Evolutionary conservation across 1,284 basidiomycete genomes (phyloP), one percentile per base, ranked within the genome.

Genomic region (Ceratobasidium sp.): DNA sequence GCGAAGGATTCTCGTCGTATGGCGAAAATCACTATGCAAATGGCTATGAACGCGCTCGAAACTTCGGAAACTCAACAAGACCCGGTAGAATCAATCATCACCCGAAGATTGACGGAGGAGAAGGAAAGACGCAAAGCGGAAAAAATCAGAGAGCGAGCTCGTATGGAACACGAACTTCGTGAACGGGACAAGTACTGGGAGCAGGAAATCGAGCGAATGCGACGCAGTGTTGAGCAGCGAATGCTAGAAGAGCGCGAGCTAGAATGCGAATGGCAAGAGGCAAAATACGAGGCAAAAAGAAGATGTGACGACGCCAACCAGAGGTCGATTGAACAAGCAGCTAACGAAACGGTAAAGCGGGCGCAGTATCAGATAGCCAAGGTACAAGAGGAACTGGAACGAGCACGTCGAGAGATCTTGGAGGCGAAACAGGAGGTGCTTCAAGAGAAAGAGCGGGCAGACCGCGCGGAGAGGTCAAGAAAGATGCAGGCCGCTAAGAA

Each of bases 31-130:
- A 58, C 71, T 4, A 73, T 73, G 60, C 26, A 63, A 64, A 73
- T 73, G 71, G 71, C 71, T 39, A 73, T 73, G 44, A 61, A 40
- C 44, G 39, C 71, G 58, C 56, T 73, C 42, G 71, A 73, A 7
- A 18, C 58, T 26, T 40, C 56, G 15, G 42, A 33, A 61, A 51
- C 7, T 28, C 58, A 56, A 64, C 46, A 40, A 39, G 60, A 51
- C 56, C 28, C 44, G 71, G 7, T 73, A 12, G 71, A 73, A 23
- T 39, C 60, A 18, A 49, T 73, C 55, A 46, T 73, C 28, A 51
- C 44, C 33, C 70, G 55, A 33, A 55, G 55, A 20, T 12, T 72
- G 7, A 56, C 70, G 12, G 70, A 72, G 40, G 70, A 72, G 33
- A 70, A 70, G 39, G 63, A 64, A 10, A 40, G 63, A 20, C 63